Evolutionary conservation across 371 early-diverging fungal species (phyloP).

Genomic region (Syncephalastrum contaminatum): DNA sequence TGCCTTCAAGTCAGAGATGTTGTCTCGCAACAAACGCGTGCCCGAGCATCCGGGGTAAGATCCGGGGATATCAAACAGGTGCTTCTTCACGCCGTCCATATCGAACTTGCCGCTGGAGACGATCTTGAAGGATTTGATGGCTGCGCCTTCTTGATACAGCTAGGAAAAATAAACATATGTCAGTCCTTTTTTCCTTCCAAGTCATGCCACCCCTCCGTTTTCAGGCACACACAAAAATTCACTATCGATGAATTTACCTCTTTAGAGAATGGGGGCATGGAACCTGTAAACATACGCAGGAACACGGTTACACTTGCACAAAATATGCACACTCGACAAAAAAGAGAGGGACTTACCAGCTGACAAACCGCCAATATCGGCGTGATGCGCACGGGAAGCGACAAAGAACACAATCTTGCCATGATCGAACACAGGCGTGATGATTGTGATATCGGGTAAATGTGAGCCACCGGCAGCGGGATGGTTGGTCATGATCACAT

Average conservation of each 20-base stretch:
- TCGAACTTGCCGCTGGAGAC: constrained; percentile 83
- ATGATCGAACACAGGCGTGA: constrained; percentile 92
- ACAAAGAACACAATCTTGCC: constrained; percentile 90
- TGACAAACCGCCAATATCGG: constrained; percentile 91
- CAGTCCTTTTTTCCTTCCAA: background rate
- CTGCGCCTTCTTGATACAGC: constrained; percentile 93
- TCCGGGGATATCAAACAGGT: constrained; percentile 80
- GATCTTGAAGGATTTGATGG: constrained; percentile 85
- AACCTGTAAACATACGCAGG: constrained; percentile 28
- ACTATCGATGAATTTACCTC: constrained; percentile 31
- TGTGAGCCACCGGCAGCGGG: constrained; percentile 97
- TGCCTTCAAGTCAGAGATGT: constrained; percentile 92
- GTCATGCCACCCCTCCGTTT: too few relatives aligned
- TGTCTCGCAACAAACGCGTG: constrained; percentile 83
- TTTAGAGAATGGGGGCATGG: constrained; percentile 84
- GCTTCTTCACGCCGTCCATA: constrained; percentile 66
- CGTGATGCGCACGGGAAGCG: constrained; percentile 95
- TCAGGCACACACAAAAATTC: background rate
- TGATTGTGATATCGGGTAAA: constrained; percentile 94
- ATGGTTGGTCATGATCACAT: constrained; percentile 94
- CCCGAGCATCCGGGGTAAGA: constrained; percentile 86
- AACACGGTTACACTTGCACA: background rate
- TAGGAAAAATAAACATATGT: background rate
- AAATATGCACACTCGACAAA: too few relatives aligned
- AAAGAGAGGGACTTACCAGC: constrained; percentile 46